A percentile compares a stretch with the other conserved stretches of the same genome.
phyloP scores from a whole-genome alignment of 768 basidiomycete species.

The Amyloporia xantha region DNA sequence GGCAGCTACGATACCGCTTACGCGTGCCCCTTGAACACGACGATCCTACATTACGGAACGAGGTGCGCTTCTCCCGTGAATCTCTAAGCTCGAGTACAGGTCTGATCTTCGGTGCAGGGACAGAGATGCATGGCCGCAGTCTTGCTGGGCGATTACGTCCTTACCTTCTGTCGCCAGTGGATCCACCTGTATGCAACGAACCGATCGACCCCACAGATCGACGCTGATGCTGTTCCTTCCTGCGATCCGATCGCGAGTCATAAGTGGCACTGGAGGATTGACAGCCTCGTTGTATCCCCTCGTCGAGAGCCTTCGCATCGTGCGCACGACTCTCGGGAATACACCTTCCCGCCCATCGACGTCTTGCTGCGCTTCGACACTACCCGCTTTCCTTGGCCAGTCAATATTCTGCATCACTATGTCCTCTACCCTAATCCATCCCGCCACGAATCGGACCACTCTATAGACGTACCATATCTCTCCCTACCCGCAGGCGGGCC shows the following conservation, averaged over 20 bases:
- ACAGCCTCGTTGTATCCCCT: conserved; percentile 39
- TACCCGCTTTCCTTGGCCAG: conserved; percentile 61
- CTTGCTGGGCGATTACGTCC: conserved; percentile 35
- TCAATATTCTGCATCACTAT: conserved; percentile 63
- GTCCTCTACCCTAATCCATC: conserved; percentile 38
- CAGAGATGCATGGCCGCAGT: conserved; percentile 36
- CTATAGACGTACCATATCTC: conserved; percentile 3
- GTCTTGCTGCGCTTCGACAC: conserved; percentile 54
- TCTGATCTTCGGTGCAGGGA: conserved; percentile 22
- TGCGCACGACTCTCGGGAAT: conserved; percentile 8
- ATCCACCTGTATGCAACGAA: conserved; percentile 24
- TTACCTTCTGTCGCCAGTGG: conserved; percentile 36
- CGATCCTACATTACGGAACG: conserved; percentile 8
- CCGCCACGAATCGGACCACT: conserved; percentile 12
- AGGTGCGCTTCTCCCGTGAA: conserved; percentile 1
- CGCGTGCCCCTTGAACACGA: conserved; percentile 6
- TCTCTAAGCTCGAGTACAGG: neutral
- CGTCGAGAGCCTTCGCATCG: conserved; percentile 17
- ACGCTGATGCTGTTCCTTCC: conserved; percentile 13
- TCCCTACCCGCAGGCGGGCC: conserved; percentile 5
- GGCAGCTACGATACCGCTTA: conserved; percentile 2
- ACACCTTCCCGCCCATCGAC: conserved; percentile 32
- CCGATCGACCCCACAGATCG: conserved; percentile 41
- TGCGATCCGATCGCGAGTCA: conserved; percentile 35
- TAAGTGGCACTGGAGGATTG: conserved; percentile 52